Percentiles rank a stretch among this genome's conserved stretches.
These are phyloP conservation scores for Nymphaea colorata DNA, from an alignment of 164 flowering plant species.

Conservation along the genomic window DNA sequence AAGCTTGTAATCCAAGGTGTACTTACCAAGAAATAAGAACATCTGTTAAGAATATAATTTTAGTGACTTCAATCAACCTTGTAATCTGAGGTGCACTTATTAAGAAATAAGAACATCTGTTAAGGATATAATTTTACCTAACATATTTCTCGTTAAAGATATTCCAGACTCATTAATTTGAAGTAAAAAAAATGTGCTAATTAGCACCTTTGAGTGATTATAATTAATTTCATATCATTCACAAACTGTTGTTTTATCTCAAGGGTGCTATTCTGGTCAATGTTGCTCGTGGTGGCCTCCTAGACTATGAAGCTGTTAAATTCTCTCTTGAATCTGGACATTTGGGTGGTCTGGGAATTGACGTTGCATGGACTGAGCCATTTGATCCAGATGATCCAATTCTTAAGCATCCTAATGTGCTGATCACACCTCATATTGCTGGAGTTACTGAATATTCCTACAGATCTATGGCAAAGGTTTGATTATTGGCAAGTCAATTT, in stretches of 20 bases:
- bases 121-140: too few species aligned
- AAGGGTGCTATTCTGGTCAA: constrained; percentile 77
- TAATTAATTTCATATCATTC: too few species aligned
- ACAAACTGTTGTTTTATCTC: constrained; percentile 3
- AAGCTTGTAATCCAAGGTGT: too few species aligned
- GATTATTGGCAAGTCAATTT: constrained; percentile 1
- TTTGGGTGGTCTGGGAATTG: constrained; percentile 81
- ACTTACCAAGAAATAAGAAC: too few species aligned
- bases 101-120: too few species aligned
- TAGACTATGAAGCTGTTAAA: constrained; percentile 58
- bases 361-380: constrained; percentile 98
- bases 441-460: constrained; percentile 80
- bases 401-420: constrained; percentile 62
- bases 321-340: constrained; percentile 60
- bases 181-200: too few species aligned
- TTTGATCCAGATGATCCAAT: constrained; percentile 79
- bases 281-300: constrained; percentile 80
- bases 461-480: constrained; percentile 80
- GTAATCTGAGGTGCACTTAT: too few species aligned
- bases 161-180: too few species aligned
- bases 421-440: constrained; percentile 83
- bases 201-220: too few species aligned
- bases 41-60: too few species aligned
- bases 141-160: too few species aligned
- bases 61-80: too few species aligned